Percentiles rank a stretch among this genome's conserved stretches.
Conservation (phyloP, 1,284 basidiomycete genomes). For the Fistulinella cinereoalba region DNA sequence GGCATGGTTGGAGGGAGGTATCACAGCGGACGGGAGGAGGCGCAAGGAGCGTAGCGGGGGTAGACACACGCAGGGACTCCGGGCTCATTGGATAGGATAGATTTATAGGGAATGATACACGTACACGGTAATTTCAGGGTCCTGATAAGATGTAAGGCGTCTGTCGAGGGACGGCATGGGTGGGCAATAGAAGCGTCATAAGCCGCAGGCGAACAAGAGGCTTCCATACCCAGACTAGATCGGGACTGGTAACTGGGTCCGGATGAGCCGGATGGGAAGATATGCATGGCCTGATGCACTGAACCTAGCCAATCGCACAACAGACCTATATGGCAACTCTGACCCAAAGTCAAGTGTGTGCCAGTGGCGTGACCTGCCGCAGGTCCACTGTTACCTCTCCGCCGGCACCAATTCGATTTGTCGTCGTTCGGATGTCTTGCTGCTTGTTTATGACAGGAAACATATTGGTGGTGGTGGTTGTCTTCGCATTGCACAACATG, state of each 20-base stretch:
- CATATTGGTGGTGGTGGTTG: background rate
- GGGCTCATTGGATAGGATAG: slow-evolving; percentile 14
- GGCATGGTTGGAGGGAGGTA: slow-evolving; percentile 45
- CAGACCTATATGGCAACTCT: slow-evolving; percentile 15
- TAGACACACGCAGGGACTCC: slow-evolving; percentile 27
- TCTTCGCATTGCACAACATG: no score
- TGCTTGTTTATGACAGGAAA: background rate
- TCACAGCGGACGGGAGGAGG: slow-evolving; percentile 16
- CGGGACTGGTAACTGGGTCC: slow-evolving; percentile 16
- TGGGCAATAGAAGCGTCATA: slow-evolving; percentile 32
- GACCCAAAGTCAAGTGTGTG: slow-evolving; percentile 15
- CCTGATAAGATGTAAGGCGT: slow-evolving; percentile 35
- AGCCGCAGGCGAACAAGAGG: slow-evolving; percentile 16
- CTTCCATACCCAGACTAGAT: slow-evolving; percentile 26
- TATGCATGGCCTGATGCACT: background rate
- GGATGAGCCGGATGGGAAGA: slow-evolving; percentile 18
- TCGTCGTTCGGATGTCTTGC: background rate
- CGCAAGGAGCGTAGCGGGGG: slow-evolving; percentile 23
- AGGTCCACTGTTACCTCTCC: slow-evolving; percentile 18
- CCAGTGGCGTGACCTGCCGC: no score
- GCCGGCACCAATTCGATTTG: slow-evolving; percentile 10
- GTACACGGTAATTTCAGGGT: slow-evolving; percentile 38
- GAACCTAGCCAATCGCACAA: background rate
- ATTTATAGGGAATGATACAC: slow-evolving; percentile 35
- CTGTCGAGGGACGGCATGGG: slow-evolving; percentile 31